Percentiles rank a stretch among this genome's conserved stretches.
phyloP scores from a whole-genome alignment of 441 rosid genomes.

The Biscutella auriculata region DNA sequence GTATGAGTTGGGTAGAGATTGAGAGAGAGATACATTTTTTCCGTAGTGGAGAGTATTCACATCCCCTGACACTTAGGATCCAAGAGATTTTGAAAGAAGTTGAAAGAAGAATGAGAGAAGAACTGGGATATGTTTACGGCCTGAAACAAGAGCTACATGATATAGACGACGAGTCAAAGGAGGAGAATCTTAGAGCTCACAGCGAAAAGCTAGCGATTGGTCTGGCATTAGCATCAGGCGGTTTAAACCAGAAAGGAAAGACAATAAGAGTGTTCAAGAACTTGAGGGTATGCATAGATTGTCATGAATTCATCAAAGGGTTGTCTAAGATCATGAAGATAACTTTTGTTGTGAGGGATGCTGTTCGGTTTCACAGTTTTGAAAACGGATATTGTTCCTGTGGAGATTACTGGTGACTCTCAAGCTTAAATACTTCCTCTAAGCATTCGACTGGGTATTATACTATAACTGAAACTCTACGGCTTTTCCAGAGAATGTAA shows the following conservation, averaged over 20 bases:
- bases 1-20: slow-evolving; percentile 78
- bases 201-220: slow-evolving; percentile 60
- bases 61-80: slow-evolving; percentile 39
- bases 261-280: slow-evolving; percentile 49
- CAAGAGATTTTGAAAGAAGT: slow-evolving; percentile 39
- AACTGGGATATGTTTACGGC: slow-evolving; percentile 42
- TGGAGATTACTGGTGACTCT: slow-evolving; percentile 41
- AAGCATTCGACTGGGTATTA: background rate
- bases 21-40: slow-evolving; percentile 53
- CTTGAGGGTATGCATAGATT: slow-evolving; percentile 48
- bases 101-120: slow-evolving; percentile 62
- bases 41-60: slow-evolving; percentile 50
- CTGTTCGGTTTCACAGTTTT: slow-evolving; percentile 50
- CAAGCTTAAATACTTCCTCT: background rate
- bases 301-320: slow-evolving; percentile 35
- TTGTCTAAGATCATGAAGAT: slow-evolving; percentile 35
- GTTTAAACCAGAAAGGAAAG: slow-evolving; percentile 22
- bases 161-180: slow-evolving; percentile 65
- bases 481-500: background rate
- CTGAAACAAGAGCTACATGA: slow-evolving; percentile 50
- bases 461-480: background rate
- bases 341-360: slow-evolving; percentile 42
- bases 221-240: slow-evolving; percentile 35
- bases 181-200: slow-evolving; percentile 47
- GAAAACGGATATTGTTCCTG: slow-evolving; percentile 43